Evolutionary conservation across 441 rosid species (phyloP), one percentile per base, ranked within the genome.

Genomic region (Pelargonium myrrhifolium): DNA sequence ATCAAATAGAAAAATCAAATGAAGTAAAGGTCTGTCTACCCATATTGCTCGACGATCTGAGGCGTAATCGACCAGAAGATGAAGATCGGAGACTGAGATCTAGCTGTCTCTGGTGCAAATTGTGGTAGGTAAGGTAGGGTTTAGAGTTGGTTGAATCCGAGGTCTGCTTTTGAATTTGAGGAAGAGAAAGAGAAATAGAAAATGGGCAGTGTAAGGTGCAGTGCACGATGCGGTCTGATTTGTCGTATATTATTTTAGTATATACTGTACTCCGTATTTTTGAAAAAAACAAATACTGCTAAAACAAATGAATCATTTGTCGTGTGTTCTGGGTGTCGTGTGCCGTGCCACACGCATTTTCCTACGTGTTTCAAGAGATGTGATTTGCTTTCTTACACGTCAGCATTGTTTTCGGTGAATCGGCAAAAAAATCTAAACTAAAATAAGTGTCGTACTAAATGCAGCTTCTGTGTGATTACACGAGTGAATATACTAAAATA

Each of bases 1-100:
- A 31, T 3, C 35, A 31, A 31, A 31, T 4, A 31, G 35, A 31
- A 31, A 4, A 55, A 55, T 18, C 26, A 55, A 55, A 9, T 10
- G 2, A 55, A 55, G 22, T 18, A 55, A 55, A 20, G 20, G 10
- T 55, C 10, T 12, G 6, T 18, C 26, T 55, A 55, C 60, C 60
- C 60, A 55, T 55, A 17, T 18, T 55, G 60, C 60, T 55, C 26
- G 60, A 55, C 26, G 60, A 55, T 55, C 60, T 20, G 60, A 20
- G 18, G 9, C 60, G 22, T 21, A 53, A 20, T 53, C 60, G 60
- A 53, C 9, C 24, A 53, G 60, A 55, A 55, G 24, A 24, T 18
- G 60, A 20, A 20, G 60, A 18, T 55, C 60, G 60, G 60, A 55
- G 60, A 55, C 26, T 1, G 60, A 20, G 60, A 55, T 17, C 21